A percentile compares a stretch with the other conserved stretches of the same genome.
phyloP scores from a whole-genome alignment of 345 rosid genomes.

The Pelargonium nanum region DNA sequence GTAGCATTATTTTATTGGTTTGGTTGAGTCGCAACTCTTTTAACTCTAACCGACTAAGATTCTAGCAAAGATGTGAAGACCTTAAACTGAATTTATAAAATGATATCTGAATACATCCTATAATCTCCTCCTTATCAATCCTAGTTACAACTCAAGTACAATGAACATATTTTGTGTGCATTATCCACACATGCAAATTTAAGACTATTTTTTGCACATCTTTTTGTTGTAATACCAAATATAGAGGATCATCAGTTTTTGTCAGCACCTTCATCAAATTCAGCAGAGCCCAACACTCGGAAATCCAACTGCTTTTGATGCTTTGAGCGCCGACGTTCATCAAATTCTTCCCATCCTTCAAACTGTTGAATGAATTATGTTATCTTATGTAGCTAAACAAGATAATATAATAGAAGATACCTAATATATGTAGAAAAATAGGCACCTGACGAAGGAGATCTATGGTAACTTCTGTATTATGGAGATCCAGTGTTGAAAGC shows the following conservation, averaged over 20 bases:
- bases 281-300: slow-evolving; percentile 48
- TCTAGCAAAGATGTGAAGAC: too few relatives aligned
- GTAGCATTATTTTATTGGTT: too few relatives aligned
- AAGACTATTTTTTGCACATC: too few relatives aligned
- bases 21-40: too few relatives aligned
- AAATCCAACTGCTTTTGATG: slow-evolving; percentile 92
- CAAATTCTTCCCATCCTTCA: slow-evolving; percentile 77
- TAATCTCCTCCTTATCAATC: too few relatives aligned
- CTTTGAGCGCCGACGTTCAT: slow-evolving; percentile 57
- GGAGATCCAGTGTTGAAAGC: slow-evolving; percentile 75
- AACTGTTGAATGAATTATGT: slow-evolving; percentile 19
- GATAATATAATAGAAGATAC: background rate
- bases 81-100: too few relatives aligned
- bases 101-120: too few relatives aligned
- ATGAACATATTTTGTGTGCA: too few relatives aligned
- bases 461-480: slow-evolving; percentile 74
- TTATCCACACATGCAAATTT: too few relatives aligned
- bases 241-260: slow-evolving; percentile 32
- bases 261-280: slow-evolving; percentile 93
- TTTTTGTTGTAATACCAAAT: too few relatives aligned
- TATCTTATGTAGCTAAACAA: background rate
- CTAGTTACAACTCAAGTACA: too few relatives aligned
- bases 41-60: too few relatives aligned
- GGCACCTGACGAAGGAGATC: slow-evolving; percentile 70
- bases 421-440: slow-evolving; percentile 2